Percentiles rank a stretch among this genome's conserved stretches.
phyloP scores from a whole-genome alignment of 163 green algal genomes.

The Prototheca stagnorum region DNA sequence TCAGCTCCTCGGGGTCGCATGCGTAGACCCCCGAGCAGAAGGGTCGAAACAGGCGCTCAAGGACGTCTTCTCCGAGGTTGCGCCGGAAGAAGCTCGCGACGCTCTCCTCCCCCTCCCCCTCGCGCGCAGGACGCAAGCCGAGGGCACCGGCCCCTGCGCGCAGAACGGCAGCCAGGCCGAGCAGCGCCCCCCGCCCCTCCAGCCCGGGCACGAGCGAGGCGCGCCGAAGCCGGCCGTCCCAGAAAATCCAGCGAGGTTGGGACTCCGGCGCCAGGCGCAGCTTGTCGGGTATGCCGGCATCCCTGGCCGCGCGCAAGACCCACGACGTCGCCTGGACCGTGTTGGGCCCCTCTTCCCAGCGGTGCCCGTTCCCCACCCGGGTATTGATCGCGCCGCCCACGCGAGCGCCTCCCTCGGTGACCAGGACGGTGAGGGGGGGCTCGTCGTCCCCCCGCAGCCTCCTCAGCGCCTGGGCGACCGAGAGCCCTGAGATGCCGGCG shows the following conservation, averaged over 20 bases:
- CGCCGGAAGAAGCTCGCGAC: constrained; percentile 91
- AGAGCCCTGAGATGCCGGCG: constrained; percentile 74
- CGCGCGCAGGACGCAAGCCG: constrained; percentile 28
- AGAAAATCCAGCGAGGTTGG: constrained; percentile 85
- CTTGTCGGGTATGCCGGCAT: constrained; percentile 57
- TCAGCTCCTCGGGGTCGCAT: too few relatives aligned
- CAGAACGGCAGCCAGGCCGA: constrained; percentile 82
- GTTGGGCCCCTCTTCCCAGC: constrained; percentile 98
- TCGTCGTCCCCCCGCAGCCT: constrained; percentile 5
- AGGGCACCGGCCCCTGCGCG: constrained; percentile 76
- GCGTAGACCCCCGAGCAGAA: constrained; percentile 98
- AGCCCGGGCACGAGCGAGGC: constrained; percentile 68
- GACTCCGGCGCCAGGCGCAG: constrained; percentile 85
- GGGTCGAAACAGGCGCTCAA: constrained; percentile 91
- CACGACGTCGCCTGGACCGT: constrained; percentile 89
- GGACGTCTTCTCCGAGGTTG: constrained; percentile 95
- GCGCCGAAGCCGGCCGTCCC: constrained; percentile 70
- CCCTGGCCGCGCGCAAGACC: constrained; percentile 80
- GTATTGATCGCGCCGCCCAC: constrained; percentile 97
- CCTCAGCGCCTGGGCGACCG: constrained; percentile 35
- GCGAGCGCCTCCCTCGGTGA: constrained; percentile 84
- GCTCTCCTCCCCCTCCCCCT: constrained; percentile 64
- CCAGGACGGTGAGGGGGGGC: constrained; percentile 47
- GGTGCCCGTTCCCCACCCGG: constrained; percentile 42
- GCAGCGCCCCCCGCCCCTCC: constrained; percentile 86